Evolutionary conservation across 805 yeast species (phyloP).

Genomic region (Candida sakaeoensis): DNA sequence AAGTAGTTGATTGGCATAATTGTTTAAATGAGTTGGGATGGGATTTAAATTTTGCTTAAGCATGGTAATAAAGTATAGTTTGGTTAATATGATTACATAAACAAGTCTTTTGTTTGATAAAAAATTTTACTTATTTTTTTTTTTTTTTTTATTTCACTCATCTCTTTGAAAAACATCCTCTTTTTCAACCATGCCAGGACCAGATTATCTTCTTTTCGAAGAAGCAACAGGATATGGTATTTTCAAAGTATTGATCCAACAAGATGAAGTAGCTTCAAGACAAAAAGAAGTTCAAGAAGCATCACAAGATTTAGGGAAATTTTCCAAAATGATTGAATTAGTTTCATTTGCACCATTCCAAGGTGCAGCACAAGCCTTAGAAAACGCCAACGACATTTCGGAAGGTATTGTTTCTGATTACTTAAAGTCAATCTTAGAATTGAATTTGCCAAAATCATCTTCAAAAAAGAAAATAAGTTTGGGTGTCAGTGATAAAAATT

Average conservation of each 20-base stretch:
- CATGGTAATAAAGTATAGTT: too few species aligned
- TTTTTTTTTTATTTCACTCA: neutral
- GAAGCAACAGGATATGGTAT: slow-evolving; percentile 98
- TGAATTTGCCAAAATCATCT: slow-evolving; percentile 80
- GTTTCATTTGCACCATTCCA: slow-evolving; percentile 97
- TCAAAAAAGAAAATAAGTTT: slow-evolving; percentile 65
- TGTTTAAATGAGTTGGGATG: slow-evolving; percentile 65
- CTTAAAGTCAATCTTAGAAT: slow-evolving; percentile 82
- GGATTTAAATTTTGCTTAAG: slow-evolving; percentile 75
- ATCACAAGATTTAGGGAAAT: slow-evolving; percentile 75
- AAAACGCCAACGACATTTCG: slow-evolving; percentile 95
- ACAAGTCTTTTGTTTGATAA: neutral
- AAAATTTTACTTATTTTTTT: slow-evolving; percentile 5
- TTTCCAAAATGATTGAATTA: slow-evolving; percentile 88
- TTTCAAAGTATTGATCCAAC: slow-evolving; percentile 89
- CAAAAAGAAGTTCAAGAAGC: slow-evolving; percentile 93
- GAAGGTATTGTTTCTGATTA: slow-evolving; percentile 95
- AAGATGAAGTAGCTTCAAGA: slow-evolving; percentile 89
- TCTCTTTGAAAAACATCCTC: slow-evolving; percentile 1
- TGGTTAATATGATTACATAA: slow-evolving; percentile 1
- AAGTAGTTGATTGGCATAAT: slow-evolving; percentile 69
- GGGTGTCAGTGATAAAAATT: slow-evolving; percentile 90
- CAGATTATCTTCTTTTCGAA: slow-evolving; percentile 92
- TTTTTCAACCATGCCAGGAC: slow-evolving; percentile 50
- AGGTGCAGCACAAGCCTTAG: slow-evolving; percentile 99